Evolutionary conservation across 2,329 filamentous ascomycete species (phyloP).

Genomic region (Fonsecaea monophora): DNA sequence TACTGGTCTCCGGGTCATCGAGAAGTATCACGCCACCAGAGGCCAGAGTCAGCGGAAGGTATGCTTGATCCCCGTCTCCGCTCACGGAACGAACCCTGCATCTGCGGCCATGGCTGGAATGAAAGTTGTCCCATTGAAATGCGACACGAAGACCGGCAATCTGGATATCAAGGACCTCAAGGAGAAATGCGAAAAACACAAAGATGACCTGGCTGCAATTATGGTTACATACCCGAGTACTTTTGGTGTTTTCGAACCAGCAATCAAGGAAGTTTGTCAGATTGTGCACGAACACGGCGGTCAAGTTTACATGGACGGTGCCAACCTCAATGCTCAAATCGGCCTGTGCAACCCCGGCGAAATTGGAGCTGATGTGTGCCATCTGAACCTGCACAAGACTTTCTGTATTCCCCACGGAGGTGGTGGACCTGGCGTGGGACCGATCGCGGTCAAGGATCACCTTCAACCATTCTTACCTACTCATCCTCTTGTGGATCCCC

Average conservation of each 20-base stretch:
- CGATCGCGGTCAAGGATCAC: conserved; percentile 87
- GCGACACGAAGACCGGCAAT: conserved; percentile 84
- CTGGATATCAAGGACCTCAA: conserved; percentile 85
- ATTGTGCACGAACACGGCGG: conserved; percentile 87
- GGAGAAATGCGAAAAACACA: conserved; percentile 86
- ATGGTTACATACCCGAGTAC: conserved; percentile 98
- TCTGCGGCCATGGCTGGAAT: conserved; percentile 96
- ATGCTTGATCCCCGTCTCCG: conserved; percentile 92
- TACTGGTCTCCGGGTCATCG: conserved; percentile 84
- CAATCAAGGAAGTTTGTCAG: conserved; percentile 82
- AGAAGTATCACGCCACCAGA: conserved; percentile 77
- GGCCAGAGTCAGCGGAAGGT: conserved; percentile 75
- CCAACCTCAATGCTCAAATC: conserved; percentile 98
- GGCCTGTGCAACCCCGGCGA: conserved; percentile 92
- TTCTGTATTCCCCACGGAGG: conserved; percentile 98
- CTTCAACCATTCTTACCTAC: conserved; percentile 77
- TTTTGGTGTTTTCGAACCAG: conserved; percentile 91
- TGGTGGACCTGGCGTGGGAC: conserved; percentile 90
- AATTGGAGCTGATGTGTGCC: conserved; percentile 95
- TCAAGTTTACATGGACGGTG: conserved; percentile 98
- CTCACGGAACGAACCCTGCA: conserved; percentile 94
- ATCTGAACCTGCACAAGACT: conserved; percentile 97
- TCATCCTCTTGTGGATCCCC: conserved; percentile 64
- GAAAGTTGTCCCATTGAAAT: conserved; percentile 92
- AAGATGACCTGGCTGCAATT: conserved; percentile 83